Percentiles rank a stretch among this genome's conserved stretches.
Evolutionary conservation across 2,329 filamentous ascomycete genomes (phyloP).

Genomic region (Fusarium sublunatum): DNA sequence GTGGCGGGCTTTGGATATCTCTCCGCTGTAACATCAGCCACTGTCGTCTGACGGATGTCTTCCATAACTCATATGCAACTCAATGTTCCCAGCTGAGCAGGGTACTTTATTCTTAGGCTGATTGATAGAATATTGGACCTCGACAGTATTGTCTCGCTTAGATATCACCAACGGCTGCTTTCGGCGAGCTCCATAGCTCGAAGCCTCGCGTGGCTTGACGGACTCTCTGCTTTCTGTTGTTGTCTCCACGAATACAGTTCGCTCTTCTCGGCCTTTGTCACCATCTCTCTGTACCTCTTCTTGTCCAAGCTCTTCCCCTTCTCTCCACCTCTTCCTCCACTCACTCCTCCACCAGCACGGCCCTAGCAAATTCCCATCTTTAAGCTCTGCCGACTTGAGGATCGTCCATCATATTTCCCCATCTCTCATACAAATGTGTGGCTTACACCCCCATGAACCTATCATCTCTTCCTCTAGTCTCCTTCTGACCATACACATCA

Average conservation of each 20-base stretch:
- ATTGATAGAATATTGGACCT: slow-evolving; percentile 9
- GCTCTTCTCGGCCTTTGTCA: slow-evolving; percentile 1
- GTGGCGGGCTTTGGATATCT: slow-evolving; percentile 31
- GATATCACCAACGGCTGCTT: slow-evolving; percentile 3
- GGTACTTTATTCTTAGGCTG: slow-evolving; percentile 16
- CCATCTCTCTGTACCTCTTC: slow-evolving; percentile 7
- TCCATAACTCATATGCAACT: slow-evolving; percentile 16
- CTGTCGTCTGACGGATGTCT: slow-evolving; percentile 23
- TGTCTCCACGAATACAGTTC: neutral
- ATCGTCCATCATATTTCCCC: slow-evolving; percentile 43
- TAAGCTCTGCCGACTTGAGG: slow-evolving; percentile 34
- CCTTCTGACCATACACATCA: slow-evolving; percentile 32
- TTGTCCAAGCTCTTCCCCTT: slow-evolving; percentile 25
- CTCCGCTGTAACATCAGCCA: slow-evolving; percentile 30
- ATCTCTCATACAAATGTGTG: slow-evolving; percentile 32
- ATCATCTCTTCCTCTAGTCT: slow-evolving; percentile 35
- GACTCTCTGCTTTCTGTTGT: slow-evolving; percentile 7
- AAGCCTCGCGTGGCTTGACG: slow-evolving; percentile 27
- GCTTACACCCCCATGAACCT: slow-evolving; percentile 39
- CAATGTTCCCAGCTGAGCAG: slow-evolving; percentile 14
- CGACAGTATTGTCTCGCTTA: slow-evolving; percentile 3
- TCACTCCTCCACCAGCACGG: slow-evolving; percentile 36
- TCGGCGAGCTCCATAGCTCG: slow-evolving; percentile 8
- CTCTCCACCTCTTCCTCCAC: slow-evolving; percentile 40
- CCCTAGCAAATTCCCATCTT: slow-evolving; percentile 40